phyloP scores from a whole-genome alignment of 306 rosid species.

The Ochetophila trinervis region DNA sequence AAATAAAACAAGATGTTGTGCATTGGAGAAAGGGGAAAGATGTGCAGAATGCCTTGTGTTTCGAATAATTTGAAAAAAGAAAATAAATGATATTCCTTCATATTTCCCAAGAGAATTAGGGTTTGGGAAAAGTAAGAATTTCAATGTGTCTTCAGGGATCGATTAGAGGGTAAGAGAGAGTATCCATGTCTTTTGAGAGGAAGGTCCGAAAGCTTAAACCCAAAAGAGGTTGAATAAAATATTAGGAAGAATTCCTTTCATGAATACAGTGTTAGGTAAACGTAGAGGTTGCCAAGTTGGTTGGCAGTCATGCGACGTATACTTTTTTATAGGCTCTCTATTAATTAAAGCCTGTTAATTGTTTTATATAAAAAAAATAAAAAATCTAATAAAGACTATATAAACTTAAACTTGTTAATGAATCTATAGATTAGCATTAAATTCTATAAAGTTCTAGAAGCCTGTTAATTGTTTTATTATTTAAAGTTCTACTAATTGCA shows the following conservation, averaged over 20 bases:
- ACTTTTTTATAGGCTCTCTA: no score
- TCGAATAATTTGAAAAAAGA: constrained; percentile 3
- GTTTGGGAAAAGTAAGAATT: constrained; percentile 12
- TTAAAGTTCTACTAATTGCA: no score
- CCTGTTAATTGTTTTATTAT: no score
- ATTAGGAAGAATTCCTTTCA: background rate
- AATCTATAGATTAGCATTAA: no score
- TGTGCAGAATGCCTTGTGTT: constrained; percentile 21
- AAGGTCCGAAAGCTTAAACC: constrained; percentile 23
- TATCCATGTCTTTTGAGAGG: constrained; percentile 19
- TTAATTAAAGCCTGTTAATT: no score
- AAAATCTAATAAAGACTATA: no score
- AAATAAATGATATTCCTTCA: constrained; percentile 10
- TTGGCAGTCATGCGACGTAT: no score
- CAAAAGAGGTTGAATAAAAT: constrained; percentile 24
- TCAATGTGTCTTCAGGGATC: constrained; percentile 5
- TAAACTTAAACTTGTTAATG: no score
- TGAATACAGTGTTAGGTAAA: no score
- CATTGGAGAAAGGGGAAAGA: background rate
- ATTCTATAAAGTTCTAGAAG: no score
- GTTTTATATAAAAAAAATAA: no score
- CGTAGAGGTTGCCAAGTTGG: no score
- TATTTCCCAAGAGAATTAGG: constrained; percentile 22
- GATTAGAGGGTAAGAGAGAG: constrained; percentile 4
- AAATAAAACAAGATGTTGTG: background rate